phyloP scores from a whole-genome alignment of 2,329 filamentous ascomycete species.

The Gaeumannomyces tritici region DNA sequence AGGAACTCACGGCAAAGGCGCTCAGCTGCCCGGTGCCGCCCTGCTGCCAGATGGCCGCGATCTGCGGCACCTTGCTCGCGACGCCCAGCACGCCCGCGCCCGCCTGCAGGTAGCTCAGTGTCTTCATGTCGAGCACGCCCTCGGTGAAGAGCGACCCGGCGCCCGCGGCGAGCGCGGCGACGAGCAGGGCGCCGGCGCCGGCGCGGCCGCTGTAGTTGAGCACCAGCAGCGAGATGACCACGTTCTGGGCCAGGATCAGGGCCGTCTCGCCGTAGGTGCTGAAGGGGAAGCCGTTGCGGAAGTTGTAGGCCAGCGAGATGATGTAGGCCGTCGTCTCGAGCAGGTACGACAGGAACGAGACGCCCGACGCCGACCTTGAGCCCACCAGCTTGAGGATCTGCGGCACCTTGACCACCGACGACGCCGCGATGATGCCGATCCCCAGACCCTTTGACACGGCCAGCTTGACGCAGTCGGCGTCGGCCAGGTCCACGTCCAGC shows the following conservation, averaged over 20 bases:
- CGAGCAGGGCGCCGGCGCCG: conserved; percentile 62
- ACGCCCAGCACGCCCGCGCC: conserved; percentile 75
- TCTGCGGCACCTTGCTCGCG: conserved; percentile 90
- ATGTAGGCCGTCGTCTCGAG: conserved; percentile 85
- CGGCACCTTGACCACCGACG: conserved; percentile 88
- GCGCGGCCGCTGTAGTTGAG: conserved; percentile 69
- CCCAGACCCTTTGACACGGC: conserved; percentile 88
- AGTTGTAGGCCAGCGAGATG: conserved; percentile 86
- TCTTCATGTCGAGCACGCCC: conserved; percentile 53
- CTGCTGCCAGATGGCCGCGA: conserved; percentile 72
- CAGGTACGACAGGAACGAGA: conserved; percentile 84
- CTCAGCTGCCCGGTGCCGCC: conserved; percentile 92
- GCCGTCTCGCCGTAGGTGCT: conserved; percentile 95
- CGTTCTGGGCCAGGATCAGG: conserved; percentile 84
- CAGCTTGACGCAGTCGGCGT: conserved; percentile 75
- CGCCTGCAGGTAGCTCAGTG: conserved; percentile 69
- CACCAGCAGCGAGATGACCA: conserved; percentile 79
- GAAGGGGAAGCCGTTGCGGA: conserved; percentile 86
- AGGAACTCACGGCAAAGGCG: conserved; percentile 66
- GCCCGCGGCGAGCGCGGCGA: conserved; percentile 63
- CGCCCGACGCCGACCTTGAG: conserved; percentile 70
- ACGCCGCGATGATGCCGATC: conserved; percentile 85
- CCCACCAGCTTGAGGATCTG: conserved; percentile 88
- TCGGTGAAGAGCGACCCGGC: conserved; percentile 62
- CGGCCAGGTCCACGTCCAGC: conserved; percentile 71